These are phyloP conservation scores for Russula sp. DNA, from an alignment of 768 basidiomycete genomes.

Conservation along the genomic window DNA sequence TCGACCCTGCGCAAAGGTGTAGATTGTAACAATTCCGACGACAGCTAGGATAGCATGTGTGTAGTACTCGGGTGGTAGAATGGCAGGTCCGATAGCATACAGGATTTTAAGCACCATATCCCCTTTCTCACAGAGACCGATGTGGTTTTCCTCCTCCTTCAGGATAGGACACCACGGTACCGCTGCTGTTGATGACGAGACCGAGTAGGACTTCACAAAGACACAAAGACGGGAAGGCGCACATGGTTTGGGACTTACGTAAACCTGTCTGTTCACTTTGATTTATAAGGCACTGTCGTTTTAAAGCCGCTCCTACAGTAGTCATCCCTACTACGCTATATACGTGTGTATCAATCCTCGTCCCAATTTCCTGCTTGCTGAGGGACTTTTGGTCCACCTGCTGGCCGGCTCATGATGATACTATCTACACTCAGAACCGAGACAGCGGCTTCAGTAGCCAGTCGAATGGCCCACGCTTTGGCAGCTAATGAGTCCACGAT, in stretches of 20 bases:
- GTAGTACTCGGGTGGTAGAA: conserved; percentile 55
- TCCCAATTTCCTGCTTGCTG: conserved; percentile 89
- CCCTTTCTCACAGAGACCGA: neutral
- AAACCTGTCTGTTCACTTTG: too few relatives aligned
- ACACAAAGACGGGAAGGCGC: too few relatives aligned
- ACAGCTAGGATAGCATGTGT: conserved; percentile 45
- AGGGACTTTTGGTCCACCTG: conserved; percentile 81
- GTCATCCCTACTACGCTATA: neutral
- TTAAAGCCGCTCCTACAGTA: neutral
- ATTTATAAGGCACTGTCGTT: too few relatives aligned
- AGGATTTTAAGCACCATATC: conserved; percentile 52
- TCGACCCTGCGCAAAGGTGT: conserved; percentile 61
- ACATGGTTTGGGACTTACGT: too few relatives aligned
- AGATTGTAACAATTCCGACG: conserved; percentile 42
- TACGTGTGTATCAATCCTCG: conserved; percentile 44
- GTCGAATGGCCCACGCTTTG: conserved; percentile 82
- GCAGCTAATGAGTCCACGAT: conserved; percentile 87
- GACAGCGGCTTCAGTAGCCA: conserved; percentile 89
- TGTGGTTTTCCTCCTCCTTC: too few relatives aligned
- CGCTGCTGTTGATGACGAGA: too few relatives aligned
- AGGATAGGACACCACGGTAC: too few relatives aligned
- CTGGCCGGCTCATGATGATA: conserved; percentile 96
- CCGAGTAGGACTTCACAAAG: too few relatives aligned
- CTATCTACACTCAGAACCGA: conserved; percentile 93
- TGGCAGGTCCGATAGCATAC: conserved; percentile 34